Base-by-base conservation (phyloP, 1,139 yeast genomes). In the Geotrichum carabidarum region DNA sequence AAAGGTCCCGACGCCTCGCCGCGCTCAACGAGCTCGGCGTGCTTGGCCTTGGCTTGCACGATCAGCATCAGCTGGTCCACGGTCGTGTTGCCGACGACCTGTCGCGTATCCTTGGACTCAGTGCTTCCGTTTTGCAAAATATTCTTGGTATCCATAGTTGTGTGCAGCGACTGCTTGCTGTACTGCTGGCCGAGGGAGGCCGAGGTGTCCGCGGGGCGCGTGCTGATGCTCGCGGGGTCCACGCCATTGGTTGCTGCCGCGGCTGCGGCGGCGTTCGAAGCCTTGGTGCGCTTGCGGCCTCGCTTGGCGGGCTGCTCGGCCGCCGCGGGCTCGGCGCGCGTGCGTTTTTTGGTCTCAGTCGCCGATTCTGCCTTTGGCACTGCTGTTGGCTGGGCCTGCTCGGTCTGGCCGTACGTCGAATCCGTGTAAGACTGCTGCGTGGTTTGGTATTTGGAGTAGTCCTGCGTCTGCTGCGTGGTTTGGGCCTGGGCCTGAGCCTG, bases 31-130 rank as follows among this genome's bases (percentile, higher is more conserved):
- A 59, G 57, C 44, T 63, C 65, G 34, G 83, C 78, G 15, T 90
- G 89, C 59, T 86, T 84, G 59, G 84, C 86, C 56, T 94, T 77
- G 0, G 96, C 95, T 68, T 90, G 96, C 54, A 90, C 85, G 38
- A 89, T 87, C 57, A 90, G 75, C 96, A 90, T 89, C 65, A 90
- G 74, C 64, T 86, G 94, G 69, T 90, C 97, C 43, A 90, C 88
- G 66, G 86, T 86, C 0, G 96, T 88, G 2, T 93, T 90, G 0
- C 96, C 96, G 14, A 88, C 71, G 36, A 84, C 72, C 4, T 91
- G 91, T 49, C 84, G 11, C 7, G 36, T 2, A 34, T 34, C 36
- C n/a, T 12, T 34, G n/a, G n/a, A 11, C n/a, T 12, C 36, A 6
- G 36, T 12, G 7, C 4, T 11, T 34, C 36, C 36, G n/a, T 22